Evolutionary conservation across 2,329 filamentous ascomycete genomes (phyloP).

Genomic region (Daldinia sp.): DNA sequence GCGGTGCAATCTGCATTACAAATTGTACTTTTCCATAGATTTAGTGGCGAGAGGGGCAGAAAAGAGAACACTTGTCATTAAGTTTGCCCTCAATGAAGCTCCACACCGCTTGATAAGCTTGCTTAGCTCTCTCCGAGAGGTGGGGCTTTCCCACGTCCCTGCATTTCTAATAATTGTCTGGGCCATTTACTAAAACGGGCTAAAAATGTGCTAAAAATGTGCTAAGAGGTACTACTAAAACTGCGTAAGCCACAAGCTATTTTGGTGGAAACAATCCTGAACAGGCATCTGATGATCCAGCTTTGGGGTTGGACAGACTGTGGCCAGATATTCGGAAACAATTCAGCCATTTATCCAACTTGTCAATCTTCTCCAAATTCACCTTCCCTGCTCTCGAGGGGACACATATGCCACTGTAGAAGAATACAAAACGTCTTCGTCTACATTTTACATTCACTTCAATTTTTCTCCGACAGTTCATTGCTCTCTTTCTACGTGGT

Average conservation of each 20-base stretch:
- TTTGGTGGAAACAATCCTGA: not conserved
- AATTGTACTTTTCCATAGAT: not conserved
- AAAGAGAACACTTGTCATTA: conserved; percentile 46
- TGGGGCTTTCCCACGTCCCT: conserved; percentile 19
- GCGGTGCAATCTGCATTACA: conserved; percentile 14
- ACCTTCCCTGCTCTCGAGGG: conserved; percentile 26
- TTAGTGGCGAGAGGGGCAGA: conserved; percentile 2
- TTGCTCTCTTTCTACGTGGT: conserved; percentile 11
- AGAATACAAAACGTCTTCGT: conserved; percentile 33
- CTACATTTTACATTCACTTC: conserved; percentile 25
- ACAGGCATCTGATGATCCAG: conserved; percentile 35
- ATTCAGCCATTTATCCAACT: conserved; percentile 34
- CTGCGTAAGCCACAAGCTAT: conserved; percentile 29
- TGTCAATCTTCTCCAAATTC: conserved; percentile 39
- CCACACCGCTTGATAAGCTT: conserved; percentile 15
- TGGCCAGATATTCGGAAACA: conserved; percentile 44
- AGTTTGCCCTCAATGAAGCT: not conserved
- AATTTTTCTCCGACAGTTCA: conserved; percentile 14
- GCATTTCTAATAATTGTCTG: conserved; percentile 20
- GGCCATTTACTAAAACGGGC: not conserved
- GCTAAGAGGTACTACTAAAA: too few relatives aligned
- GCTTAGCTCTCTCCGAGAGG: not conserved
- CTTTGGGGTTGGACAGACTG: conserved; percentile 23
- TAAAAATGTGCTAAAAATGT: too few relatives aligned
- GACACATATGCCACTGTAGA: conserved; percentile 37